These are phyloP conservation scores for Colletotrichum liaoningense DNA, from an alignment of 2,329 filamentous ascomycete species.

Conservation along the genomic window DNA sequence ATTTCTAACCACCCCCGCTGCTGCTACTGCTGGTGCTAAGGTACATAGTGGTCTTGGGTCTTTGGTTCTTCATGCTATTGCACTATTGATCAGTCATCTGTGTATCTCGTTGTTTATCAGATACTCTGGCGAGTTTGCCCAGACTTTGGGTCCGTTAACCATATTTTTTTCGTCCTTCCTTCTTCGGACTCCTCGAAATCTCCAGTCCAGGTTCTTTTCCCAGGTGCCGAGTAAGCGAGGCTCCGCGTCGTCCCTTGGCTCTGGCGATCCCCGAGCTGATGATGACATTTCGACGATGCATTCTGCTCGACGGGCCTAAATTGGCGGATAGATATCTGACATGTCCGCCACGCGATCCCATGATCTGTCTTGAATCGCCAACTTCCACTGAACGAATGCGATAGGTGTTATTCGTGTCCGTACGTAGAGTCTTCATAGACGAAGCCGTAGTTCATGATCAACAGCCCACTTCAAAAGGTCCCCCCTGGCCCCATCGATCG, in stretches of 20 bases:
- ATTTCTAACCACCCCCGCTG: constrained; percentile 5
- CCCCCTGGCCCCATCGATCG: constrained; percentile 20
- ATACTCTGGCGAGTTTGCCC: constrained; percentile 13
- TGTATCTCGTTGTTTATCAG: constrained; percentile 11
- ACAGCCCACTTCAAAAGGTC: background rate
- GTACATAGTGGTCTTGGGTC: background rate
- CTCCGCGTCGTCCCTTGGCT: background rate
- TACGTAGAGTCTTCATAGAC: background rate
- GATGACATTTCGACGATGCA: background rate
- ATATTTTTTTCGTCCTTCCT: background rate
- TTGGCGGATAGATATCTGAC: background rate
- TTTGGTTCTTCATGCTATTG: background rate
- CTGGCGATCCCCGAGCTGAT: constrained; percentile 5
- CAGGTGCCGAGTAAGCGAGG: background rate
- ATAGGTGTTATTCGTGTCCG: background rate
- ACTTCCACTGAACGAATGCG: background rate
- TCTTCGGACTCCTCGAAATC: background rate
- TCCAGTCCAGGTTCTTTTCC: background rate
- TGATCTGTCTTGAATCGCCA: background rate
- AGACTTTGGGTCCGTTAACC: background rate
- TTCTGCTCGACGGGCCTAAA: background rate
- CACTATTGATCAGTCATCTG: background rate
- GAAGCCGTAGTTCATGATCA: background rate
- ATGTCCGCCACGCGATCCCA: background rate
- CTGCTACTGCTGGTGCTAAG: background rate